Evolutionary conservation across 805 yeast species (phyloP), one percentile per base, ranked within the genome.

Genomic region (Cephaloascus fragrans): DNA sequence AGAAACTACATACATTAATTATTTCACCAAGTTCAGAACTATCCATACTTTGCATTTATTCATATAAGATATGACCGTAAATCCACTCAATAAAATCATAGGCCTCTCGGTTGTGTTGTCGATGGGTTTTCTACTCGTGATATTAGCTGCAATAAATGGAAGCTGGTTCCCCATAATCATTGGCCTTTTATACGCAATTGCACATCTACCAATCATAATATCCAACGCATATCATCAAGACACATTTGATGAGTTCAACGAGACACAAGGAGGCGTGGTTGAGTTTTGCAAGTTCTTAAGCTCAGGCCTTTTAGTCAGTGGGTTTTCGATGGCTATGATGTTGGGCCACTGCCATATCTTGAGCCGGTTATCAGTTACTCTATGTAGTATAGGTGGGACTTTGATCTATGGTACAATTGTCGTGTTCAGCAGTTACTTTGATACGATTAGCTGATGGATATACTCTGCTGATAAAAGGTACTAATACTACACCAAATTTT

Each of bases 141-240:
- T 90, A 19, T 67, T 93, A 26, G 87, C 96, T 35, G 88, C 95
- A 38, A 68, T 93, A 10, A 86, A 77, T 63, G 83, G 85, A 36
- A 88, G 87, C 57, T 93, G 96, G 94, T 77, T 82, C 51, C 97
- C 98, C 29, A 70, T 90, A 41, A 71, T 81, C 31, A 86, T 83
- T 47, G 70, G 71, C 4, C 37, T 65, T 18, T 53, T 65, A 34
- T 67, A 64, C 44, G 66, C 62, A 15, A 46, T 61, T 29, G 72
- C 69, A 16, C 66, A 62, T 49, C 49, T 61, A 26, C 71, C 69
- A 17, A 46, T 9, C 56, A 58, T 3, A 26, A 17, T 19, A 35
- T 35, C 26, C 9, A 18, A 12, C n/a, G 26, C 3, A n/a, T 35
- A 8, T 6, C 29, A 14, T 18, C 26, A 20, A 28, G 31, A 35